Percentiles rank a stretch among this genome's conserved stretches.
Evolutionary conservation across 192 early-diverging fungal genomes (phyloP).

Genomic region (Gamsiella multidivaricata): DNA sequence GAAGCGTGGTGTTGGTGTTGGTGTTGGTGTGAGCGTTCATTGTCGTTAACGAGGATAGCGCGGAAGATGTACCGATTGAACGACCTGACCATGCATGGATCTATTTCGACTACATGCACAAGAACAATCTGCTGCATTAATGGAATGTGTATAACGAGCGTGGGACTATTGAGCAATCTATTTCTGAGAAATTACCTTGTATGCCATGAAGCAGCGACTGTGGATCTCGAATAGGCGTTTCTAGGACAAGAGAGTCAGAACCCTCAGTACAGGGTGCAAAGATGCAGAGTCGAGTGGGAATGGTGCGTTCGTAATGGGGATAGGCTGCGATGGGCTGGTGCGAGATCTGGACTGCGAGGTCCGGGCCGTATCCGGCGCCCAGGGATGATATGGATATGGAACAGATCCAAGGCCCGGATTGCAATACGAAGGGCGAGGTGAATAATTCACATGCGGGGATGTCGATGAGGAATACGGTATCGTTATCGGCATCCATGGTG

Average conservation of each 20-base stretch:
- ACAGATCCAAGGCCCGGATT: not conserved
- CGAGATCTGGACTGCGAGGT: not conserved
- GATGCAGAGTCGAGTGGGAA: conserved; percentile 11
- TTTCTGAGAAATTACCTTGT: not conserved
- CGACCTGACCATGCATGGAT: conserved; percentile 4
- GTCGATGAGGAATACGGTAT: not conserved
- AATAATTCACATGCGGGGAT: not conserved
- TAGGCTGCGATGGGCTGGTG: not conserved
- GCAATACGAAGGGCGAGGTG: not conserved
- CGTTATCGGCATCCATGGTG: not conserved
- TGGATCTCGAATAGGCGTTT: conserved; percentile 1
- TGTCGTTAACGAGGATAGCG: not conserved
- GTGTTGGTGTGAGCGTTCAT: not conserved
- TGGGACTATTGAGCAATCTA: not conserved
- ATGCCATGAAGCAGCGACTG: conserved; percentile 17
- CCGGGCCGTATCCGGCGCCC: not conserved
- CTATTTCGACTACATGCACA: conserved; percentile 1
- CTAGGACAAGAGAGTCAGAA: not conserved
- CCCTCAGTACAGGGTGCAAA: not conserved
- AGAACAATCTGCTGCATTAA: not conserved
- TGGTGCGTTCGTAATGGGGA: not conserved
- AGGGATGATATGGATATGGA: not conserved
- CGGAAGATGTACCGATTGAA: conserved; percentile 4
- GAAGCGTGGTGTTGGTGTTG: not conserved
- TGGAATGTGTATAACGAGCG: not conserved